A percentile compares a stretch with the other conserved stretches of the same genome.
These are phyloP conservation scores for Noccaea bulbosa DNA, from an alignment of 345 rosid genomes.

Conservation along the genomic window DNA sequence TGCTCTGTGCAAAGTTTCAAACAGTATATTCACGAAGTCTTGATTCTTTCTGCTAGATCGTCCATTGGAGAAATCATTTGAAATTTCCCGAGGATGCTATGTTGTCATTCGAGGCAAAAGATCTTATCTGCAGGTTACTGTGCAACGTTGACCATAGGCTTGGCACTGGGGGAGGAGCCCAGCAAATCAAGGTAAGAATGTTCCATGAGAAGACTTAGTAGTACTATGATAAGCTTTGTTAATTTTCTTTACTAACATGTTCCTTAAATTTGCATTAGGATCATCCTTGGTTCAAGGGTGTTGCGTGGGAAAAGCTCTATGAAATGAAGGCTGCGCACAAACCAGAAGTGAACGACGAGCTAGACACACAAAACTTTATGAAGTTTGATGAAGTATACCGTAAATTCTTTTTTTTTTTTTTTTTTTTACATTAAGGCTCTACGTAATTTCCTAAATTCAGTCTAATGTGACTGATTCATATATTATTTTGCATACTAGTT, in stretches of 20 bases:
- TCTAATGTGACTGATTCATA: background rate
- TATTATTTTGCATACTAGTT: conserved; percentile 13
- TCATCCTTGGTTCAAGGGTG: conserved; percentile 88
- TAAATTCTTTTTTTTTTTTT: conserved; percentile 28
- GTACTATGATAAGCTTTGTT: conserved; percentile 24
- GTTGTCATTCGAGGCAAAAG: conserved; percentile 76
- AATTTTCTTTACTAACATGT: conserved; percentile 32
- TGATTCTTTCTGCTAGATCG: conserved; percentile 60
- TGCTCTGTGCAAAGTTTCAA: background rate
- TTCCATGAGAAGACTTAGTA: conserved; percentile 24
- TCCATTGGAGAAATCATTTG: conserved; percentile 89
- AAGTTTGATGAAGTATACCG: conserved; percentile 88
- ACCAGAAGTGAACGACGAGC: conserved; percentile 92
- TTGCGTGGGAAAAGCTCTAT: conserved; percentile 87
- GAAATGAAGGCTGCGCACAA: conserved; percentile 95
- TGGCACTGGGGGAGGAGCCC: conserved; percentile 85
- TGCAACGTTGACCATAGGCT: conserved; percentile 91
- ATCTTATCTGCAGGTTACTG: conserved; percentile 81
- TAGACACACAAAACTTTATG: conserved; percentile 95
- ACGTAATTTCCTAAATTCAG: background rate
- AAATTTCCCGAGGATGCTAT: conserved; percentile 83
- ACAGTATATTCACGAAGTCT: conserved; percentile 24
- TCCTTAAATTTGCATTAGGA: conserved; percentile 54
- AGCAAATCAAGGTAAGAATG: conserved; percentile 79
- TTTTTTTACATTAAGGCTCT: conserved; percentile 12